Evolutionary conservation across 2,329 filamentous ascomycete species (phyloP), one percentile per base, ranked within the genome.

Genomic region (Hortaea sp.): DNA sequence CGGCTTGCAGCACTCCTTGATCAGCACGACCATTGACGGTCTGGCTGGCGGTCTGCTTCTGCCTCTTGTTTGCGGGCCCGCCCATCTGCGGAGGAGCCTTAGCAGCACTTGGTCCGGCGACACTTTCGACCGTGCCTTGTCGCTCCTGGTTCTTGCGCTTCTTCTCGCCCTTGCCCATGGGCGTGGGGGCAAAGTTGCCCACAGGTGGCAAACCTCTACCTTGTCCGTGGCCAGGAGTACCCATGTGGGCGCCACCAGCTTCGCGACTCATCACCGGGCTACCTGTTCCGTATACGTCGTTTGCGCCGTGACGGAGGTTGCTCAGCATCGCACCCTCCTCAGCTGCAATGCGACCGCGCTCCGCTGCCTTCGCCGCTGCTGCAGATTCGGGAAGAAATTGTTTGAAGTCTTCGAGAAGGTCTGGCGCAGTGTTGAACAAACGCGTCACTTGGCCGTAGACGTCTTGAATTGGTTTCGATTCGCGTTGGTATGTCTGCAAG

Each of bases 391-490:
- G 92, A 6, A 98, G 75, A 56, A 98, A 98, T 62, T 98, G 92
- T 66, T 98, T 98, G 64, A 98, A 98, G 61, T 98, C 92, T 66
- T 98, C 92, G 2, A 98, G 73, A 9, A 98, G 78, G 67, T 98
- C 92, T 4, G 90, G 90, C 0, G 94, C 92, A 5, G 85, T 84
- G 62, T 88, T 88, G 70, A 98, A 98, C 1, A 98, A 73, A 30
- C 84, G 85, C 0, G 94, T 98, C 27, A 98, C 92, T 66, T 98
- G 92, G 1, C 87, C 85, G 65, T 98, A 98, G 3, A 98, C 92
- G 66, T 98, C 92, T 64, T 95, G 89, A 34, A 98, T 98, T 0
- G 92, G 94, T 63, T 97, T 97, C 44, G 92, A 94, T 65, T 98
- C 92, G 47, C 92, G 81, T 66, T 98, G 92, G 60, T 98, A 98